Evolutionary conservation across 78 protist genomes (phyloP).

Genomic region (Dictyostelium firmibasis): DNA sequence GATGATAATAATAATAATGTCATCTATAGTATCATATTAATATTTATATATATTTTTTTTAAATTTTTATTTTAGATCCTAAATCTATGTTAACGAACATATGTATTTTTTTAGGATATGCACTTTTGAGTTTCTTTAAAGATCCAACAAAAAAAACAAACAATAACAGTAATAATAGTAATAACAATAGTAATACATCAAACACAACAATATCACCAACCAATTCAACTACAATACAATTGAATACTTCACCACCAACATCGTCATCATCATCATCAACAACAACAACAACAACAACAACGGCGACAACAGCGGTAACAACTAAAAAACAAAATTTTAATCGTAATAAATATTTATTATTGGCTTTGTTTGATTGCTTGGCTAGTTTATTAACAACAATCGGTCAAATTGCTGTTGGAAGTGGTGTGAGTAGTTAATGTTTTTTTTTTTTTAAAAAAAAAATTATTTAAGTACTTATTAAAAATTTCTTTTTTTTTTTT

Average conservation of each 20-base stretch:
- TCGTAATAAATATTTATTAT: background rate
- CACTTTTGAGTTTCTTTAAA: background rate
- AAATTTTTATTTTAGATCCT: conserved; percentile 2
- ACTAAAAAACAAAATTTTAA: background rate
- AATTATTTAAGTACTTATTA: background rate
- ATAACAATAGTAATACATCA: background rate
- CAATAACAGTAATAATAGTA: background rate
- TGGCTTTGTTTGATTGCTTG: conserved; percentile 22
- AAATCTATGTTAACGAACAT: conserved; percentile 59
- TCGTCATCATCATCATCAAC: background rate
- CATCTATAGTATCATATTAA: no score
- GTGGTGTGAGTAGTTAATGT: conserved; percentile 20
- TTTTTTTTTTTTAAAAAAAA: background rate
- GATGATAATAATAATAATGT: no score
- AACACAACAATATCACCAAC: background rate
- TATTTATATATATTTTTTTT: background rate
- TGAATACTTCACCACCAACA: background rate
- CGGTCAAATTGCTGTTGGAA: conserved; percentile 66
- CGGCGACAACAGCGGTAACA: background rate
- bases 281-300: background rate
- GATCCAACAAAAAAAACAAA: background rate
- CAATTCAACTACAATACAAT: background rate
- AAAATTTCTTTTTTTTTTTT: background rate
- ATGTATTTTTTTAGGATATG: conserved; percentile 53
- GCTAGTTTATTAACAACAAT: conserved; percentile 55